These are phyloP conservation scores for Dictyostelium citrinum DNA, from an alignment of 78 protist genomes.

Conservation along the genomic window DNA sequence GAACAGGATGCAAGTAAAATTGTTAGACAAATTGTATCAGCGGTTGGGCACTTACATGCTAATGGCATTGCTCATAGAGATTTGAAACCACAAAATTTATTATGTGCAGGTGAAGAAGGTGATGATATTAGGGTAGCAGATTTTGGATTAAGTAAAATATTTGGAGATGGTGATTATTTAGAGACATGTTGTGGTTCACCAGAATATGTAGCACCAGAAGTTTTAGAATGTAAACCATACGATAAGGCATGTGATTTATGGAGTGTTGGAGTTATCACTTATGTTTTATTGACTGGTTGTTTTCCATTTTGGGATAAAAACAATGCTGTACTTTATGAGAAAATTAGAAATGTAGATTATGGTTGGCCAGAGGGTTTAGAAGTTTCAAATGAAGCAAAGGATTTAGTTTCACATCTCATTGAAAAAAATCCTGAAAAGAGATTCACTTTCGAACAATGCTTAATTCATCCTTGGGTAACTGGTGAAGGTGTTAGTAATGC, in stretches of 20 bases:
- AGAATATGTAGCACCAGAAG: constrained; percentile 87
- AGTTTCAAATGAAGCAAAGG: constrained; percentile 78
- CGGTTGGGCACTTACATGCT: constrained; percentile 89
- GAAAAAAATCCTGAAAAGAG: constrained; percentile 72
- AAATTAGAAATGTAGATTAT: constrained; percentile 81
- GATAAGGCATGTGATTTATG: constrained; percentile 84
- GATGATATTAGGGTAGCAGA: constrained; percentile 89
- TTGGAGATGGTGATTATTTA: constrained; percentile 80
- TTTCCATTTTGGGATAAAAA: constrained; percentile 78
- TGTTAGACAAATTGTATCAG: constrained; percentile 82
- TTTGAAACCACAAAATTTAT: constrained; percentile 80
- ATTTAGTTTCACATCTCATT: constrained; percentile 62
- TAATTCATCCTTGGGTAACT: constrained; percentile 78
- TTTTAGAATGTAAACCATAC: constrained; percentile 79
- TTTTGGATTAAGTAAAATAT: constrained; percentile 89
- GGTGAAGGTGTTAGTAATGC: constrained; percentile 48
- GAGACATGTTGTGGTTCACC: constrained; percentile 94
- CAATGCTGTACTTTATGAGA: constrained; percentile 69
- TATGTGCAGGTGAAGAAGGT: constrained; percentile 70
- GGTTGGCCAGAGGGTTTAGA: constrained; percentile 79
- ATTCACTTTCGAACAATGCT: constrained; percentile 67
- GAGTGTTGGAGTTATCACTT: constrained; percentile 87
- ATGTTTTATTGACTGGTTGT: constrained; percentile 76
- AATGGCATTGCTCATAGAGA: constrained; percentile 93
- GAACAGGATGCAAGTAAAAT: constrained; percentile 89